These are phyloP conservation scores for Sarocladium strictum DNA, from an alignment of 2,329 filamentous ascomycete species.

Conservation along the genomic window DNA sequence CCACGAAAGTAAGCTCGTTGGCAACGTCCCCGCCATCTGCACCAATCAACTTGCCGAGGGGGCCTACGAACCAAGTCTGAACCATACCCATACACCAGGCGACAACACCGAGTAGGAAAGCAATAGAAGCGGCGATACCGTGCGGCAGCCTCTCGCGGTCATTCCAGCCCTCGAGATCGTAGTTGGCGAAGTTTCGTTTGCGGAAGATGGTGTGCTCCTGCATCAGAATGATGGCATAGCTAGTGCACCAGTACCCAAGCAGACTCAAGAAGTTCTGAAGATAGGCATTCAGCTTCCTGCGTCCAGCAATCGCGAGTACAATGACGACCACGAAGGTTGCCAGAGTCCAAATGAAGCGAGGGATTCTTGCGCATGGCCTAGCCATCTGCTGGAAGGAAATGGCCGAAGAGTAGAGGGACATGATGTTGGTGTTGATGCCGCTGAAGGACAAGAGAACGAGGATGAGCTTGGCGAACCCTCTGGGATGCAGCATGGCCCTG, in stretches of 20 bases:
- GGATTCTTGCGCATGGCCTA: slow-evolving; percentile 42
- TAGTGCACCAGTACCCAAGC: slow-evolving; percentile 68
- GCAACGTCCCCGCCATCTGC: not conserved
- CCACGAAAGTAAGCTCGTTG: slow-evolving; percentile 1
- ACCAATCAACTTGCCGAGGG: slow-evolving; percentile 3
- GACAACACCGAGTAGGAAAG: slow-evolving; percentile 40
- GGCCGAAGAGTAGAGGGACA: slow-evolving; percentile 65
- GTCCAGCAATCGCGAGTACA: slow-evolving; percentile 65
- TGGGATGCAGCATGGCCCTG: slow-evolving; percentile 55
- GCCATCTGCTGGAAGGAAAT: slow-evolving; percentile 50
- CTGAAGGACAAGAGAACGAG: slow-evolving; percentile 59
- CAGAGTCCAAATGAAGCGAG: slow-evolving; percentile 62
- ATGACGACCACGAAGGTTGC: slow-evolving; percentile 58
- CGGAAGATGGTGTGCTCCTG: slow-evolving; percentile 65
- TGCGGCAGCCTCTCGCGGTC: slow-evolving; percentile 51
- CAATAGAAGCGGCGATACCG: slow-evolving; percentile 55
- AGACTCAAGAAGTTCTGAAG: slow-evolving; percentile 67
- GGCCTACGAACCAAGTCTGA: slow-evolving; percentile 7
- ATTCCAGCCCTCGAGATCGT: slow-evolving; percentile 53
- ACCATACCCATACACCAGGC: slow-evolving; percentile 6
- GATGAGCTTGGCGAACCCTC: slow-evolving; percentile 68
- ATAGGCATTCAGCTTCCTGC: slow-evolving; percentile 56
- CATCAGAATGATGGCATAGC: slow-evolving; percentile 62
- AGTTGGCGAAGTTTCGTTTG: slow-evolving; percentile 50
- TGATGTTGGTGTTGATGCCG: slow-evolving; percentile 66